Evolutionary conservation across 192 early-diverging fungal species (phyloP).

Genomic region (Linnemannia elongata): DNA sequence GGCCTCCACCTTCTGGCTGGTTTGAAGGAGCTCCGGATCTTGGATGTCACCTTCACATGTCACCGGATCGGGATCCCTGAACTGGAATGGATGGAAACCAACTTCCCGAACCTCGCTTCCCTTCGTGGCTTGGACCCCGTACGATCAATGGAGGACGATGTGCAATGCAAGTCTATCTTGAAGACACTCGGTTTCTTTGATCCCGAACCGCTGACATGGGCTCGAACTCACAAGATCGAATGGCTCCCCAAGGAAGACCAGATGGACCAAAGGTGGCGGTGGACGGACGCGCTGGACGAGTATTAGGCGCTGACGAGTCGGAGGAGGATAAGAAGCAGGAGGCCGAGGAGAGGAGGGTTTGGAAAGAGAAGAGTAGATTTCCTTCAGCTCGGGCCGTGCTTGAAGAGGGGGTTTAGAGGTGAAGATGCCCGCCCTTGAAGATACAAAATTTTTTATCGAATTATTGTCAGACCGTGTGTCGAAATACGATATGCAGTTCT

Average conservation of each 20-base stretch:
- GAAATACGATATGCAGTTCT: background rate
- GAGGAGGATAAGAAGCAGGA: background rate
- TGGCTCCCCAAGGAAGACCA: background rate
- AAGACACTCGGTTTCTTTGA: background rate
- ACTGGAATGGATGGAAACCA: constrained; percentile 1
- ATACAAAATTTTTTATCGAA: too few species aligned
- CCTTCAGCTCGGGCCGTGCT: too few species aligned
- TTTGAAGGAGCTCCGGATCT: background rate
- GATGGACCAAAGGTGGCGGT: background rate
- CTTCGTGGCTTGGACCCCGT: background rate
- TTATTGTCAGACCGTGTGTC: background rate
- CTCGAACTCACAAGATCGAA: background rate
- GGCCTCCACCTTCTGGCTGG: background rate
- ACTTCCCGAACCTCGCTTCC: background rate
- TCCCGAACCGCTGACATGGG: background rate
- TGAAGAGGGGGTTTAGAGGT: too few species aligned
- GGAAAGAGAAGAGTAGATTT: background rate
- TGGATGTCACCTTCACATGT: background rate
- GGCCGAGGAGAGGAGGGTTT: background rate
- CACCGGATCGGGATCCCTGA: background rate
- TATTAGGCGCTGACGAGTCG: background rate
- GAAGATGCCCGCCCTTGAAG: too few species aligned
- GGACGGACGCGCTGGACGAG: background rate
- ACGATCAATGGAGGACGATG: background rate
- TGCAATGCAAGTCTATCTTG: background rate